Evolutionary conservation across 139 green algal genomes (phyloP).

Genomic region (Chlamydomonas sphaeroides): DNA sequence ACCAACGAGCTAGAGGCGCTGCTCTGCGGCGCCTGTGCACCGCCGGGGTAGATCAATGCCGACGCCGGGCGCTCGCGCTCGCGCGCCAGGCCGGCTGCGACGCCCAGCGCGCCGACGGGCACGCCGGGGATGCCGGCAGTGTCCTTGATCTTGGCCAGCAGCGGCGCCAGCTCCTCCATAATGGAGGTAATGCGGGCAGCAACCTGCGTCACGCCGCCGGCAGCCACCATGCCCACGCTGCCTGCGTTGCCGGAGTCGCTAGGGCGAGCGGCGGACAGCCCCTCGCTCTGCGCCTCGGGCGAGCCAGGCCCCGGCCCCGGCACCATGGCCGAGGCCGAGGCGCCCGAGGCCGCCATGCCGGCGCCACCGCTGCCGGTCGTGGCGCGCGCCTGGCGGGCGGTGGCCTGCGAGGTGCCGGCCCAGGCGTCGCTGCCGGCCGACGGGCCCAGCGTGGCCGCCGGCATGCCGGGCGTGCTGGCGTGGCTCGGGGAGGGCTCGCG

Average conservation of each 20-base stretch:
- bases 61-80: background rate
- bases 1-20: slow-evolving; percentile 1
- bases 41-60: background rate
- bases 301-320: background rate
- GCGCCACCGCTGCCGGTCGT: background rate
- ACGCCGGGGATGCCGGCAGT: background rate
- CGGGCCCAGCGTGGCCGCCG: too few species aligned
- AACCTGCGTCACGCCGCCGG: background rate
- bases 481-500: too few species aligned
- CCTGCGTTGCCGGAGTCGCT: background rate
- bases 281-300: background rate
- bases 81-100: background rate
- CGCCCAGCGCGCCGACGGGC: background rate
- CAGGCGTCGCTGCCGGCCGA: too few species aligned
- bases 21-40: background rate
- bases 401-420: too few species aligned
- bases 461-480: too few species aligned
- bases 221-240: background rate
- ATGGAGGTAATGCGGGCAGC: slow-evolving; percentile 25
- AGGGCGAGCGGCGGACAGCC: background rate
- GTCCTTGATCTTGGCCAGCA: slow-evolving; percentile 20
- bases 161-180: slow-evolving; percentile 23
- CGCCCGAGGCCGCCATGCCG: background rate
- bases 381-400: too few species aligned
- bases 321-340: background rate